phyloP scores from a whole-genome alignment of 2,329 filamentous ascomycete genomes.

The Fusarium hostae region DNA sequence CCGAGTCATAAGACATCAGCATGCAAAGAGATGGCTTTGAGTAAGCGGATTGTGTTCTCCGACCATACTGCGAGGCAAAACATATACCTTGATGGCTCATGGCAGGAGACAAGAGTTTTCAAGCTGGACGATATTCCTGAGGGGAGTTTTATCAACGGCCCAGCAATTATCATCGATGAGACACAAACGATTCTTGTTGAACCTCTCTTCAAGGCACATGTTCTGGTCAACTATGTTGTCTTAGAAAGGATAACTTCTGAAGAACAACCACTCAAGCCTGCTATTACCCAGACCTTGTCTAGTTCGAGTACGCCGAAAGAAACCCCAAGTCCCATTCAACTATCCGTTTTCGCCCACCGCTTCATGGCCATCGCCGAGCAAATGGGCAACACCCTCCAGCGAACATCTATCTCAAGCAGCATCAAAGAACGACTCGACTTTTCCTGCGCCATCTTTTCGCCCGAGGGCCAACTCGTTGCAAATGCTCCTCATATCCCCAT shows the following conservation, averaged over 20 bases:
- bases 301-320: neutral
- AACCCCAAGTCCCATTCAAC: conserved; percentile 59
- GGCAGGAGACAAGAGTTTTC: conserved; percentile 14
- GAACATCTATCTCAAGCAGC: conserved; percentile 64
- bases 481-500: conserved; percentile 51
- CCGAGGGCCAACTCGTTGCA: conserved; percentile 54
- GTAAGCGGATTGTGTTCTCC: neutral
- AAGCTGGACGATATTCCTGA: neutral
- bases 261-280: neutral
- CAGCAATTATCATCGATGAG: conserved; percentile 48
- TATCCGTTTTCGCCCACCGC: conserved; percentile 65
- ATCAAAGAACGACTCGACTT: conserved; percentile 58
- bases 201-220: conserved; percentile 42
- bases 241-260: conserved; percentile 39
- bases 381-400: conserved; percentile 67
- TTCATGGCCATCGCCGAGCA: conserved; percentile 71
- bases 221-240: conserved; percentile 47
- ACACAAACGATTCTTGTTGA: conserved; percentile 48
- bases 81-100: conserved; percentile 12
- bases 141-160: conserved; percentile 40
- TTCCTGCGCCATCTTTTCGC: conserved; percentile 56
- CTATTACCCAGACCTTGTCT: neutral
- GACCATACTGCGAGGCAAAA: neutral
- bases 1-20: neutral
- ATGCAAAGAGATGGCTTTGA: neutral